These are phyloP conservation scores for Moringa oleifera DNA, from an alignment of 345 rosid genomes.

Conservation along the genomic window DNA sequence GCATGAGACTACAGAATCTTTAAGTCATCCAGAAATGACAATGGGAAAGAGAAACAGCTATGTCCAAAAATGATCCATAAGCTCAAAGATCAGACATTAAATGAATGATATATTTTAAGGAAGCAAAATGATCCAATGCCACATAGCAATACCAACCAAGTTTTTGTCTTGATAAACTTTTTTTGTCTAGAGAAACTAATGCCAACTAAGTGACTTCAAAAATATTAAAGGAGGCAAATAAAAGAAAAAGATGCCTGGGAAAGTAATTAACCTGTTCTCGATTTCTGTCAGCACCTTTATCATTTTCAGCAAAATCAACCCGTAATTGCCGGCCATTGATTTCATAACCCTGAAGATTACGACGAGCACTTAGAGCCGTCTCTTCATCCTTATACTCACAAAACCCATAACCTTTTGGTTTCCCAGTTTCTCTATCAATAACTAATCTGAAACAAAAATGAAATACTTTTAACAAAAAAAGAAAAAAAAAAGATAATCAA, in stretches of 20 bases:
- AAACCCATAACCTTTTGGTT: slow-evolving; percentile 98
- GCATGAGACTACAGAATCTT: no score
- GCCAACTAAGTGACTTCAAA: background rate
- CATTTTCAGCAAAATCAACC: slow-evolving; percentile 99
- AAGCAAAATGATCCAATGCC: no score
- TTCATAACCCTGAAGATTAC: slow-evolving; percentile 93
- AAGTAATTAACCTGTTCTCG: slow-evolving; percentile 57
- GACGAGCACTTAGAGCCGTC: slow-evolving; percentile 96
- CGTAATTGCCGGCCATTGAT: slow-evolving; percentile 94
- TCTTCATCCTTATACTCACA: slow-evolving; percentile 99
- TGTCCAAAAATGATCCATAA: no score
- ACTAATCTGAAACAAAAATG: slow-evolving; percentile 62
- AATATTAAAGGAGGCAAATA: background rate
- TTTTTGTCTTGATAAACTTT: background rate
- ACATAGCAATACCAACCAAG: no score
- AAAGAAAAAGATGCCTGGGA: background rate
- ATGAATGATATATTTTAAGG: no score
- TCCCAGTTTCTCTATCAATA: slow-evolving; percentile 94
- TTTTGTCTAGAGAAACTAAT: no score
- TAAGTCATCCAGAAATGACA: no score
- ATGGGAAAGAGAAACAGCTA: no score
- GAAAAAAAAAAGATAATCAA: background rate
- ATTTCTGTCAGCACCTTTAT: slow-evolving; percentile 74
- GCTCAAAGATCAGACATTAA: no score
- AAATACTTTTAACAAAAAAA: background rate